These are phyloP conservation scores for Chaetomidium leptoderma DNA, from an alignment of 495 filamentous ascomycete genomes.

Conservation along the genomic window DNA sequence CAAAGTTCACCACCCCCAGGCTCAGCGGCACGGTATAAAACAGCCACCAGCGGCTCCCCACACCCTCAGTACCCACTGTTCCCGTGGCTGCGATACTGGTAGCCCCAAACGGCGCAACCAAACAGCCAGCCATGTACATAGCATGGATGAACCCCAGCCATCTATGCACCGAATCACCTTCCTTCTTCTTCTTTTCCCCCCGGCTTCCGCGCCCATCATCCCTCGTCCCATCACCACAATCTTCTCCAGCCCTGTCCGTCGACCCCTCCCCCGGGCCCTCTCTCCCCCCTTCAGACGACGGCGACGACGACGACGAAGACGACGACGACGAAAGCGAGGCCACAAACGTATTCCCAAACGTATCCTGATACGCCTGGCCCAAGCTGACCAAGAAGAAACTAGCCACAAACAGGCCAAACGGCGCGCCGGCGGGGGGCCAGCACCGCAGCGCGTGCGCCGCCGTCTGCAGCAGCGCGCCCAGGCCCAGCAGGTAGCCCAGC, in stretches of 20 bases:
- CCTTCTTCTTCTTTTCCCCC: slow-evolving; percentile 23
- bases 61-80: no score
- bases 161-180: slow-evolving; percentile 40
- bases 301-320: no score
- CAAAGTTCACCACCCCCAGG: slow-evolving; percentile 40
- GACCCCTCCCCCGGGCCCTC: no score
- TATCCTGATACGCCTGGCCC: slow-evolving; percentile 52
- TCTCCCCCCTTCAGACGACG: no score
- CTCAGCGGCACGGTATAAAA: slow-evolving; percentile 45
- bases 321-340: slow-evolving; percentile 13
- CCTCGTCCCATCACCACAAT: no score
- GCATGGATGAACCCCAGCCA: slow-evolving; percentile 57
- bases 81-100: slow-evolving; percentile 42
- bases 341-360: slow-evolving; percentile 51
- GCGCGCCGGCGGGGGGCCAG: slow-evolving; percentile 38
- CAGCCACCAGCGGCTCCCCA: slow-evolving; percentile 40
- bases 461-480: slow-evolving; percentile 48
- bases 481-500: slow-evolving; percentile 45
- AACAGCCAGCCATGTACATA: slow-evolving; percentile 50
- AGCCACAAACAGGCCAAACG: slow-evolving; percentile 44
- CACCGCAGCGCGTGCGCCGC: slow-evolving; percentile 45
- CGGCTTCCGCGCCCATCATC: no score
- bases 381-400: slow-evolving; percentile 49
- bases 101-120: slow-evolving; percentile 49
- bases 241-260: no score